Evolutionary conservation across 2,329 filamentous ascomycete species (phyloP).

Genomic region (Trichoderma oligosporum): DNA sequence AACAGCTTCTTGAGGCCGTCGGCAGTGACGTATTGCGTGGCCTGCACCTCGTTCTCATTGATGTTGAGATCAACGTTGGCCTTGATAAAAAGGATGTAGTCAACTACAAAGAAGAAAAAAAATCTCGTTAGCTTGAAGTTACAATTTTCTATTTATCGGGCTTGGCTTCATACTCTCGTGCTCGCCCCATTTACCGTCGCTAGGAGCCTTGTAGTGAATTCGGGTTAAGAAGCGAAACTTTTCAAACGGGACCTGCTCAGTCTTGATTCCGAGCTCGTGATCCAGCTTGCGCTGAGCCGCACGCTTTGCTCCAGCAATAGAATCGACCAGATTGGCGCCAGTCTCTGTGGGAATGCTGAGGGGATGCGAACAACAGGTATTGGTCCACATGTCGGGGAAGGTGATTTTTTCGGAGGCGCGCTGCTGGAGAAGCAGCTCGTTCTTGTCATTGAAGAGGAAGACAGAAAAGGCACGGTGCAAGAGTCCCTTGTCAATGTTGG

Average conservation of each 20-base stretch:
- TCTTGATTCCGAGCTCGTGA: constrained; percentile 90
- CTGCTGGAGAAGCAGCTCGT: constrained; percentile 91
- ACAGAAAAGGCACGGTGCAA: constrained; percentile 97
- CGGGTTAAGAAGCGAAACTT: constrained; percentile 91
- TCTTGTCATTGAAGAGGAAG: constrained; percentile 93
- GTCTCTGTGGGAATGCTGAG: constrained; percentile 89
- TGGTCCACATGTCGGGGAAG: constrained; percentile 99
- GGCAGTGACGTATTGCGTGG: constrained; percentile 76
- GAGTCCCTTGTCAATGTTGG: constrained; percentile 93
- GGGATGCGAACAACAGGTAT: constrained; percentile 98
- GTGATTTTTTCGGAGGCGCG: constrained; percentile 96
- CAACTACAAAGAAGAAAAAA: constrained; percentile 51
- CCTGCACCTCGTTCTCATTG: constrained; percentile 86
- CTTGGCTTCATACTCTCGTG: constrained; percentile 73
- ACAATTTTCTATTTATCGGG: not conserved
- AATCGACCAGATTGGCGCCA: constrained; percentile 73
- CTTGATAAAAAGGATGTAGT: constrained; percentile 98
- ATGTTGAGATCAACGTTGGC: constrained; percentile 78
- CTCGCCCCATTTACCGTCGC: constrained; percentile 97
- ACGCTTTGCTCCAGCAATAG: constrained; percentile 80
- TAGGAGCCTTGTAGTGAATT: constrained; percentile 97
- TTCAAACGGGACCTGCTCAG: constrained; percentile 82
- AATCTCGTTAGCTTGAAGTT: not conserved
- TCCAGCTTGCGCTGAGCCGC: constrained; percentile 91
- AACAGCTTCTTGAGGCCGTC: constrained; percentile 84